Conservation (phyloP, 2,329 filamentous ascomycete species). For the Cercospora beticola region DNA sequence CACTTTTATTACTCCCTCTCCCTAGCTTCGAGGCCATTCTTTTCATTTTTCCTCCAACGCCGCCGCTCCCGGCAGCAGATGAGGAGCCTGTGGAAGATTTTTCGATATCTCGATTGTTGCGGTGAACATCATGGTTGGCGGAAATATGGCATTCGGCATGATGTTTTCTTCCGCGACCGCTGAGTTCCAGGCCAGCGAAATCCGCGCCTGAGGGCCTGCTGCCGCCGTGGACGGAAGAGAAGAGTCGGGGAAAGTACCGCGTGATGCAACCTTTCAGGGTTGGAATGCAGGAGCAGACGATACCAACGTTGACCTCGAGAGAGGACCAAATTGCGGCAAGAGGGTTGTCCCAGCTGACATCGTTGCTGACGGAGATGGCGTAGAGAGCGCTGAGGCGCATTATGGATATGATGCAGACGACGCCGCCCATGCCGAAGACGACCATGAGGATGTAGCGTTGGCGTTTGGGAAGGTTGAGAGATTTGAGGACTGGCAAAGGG, state of each 20-base stretch:
- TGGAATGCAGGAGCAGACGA: conserved; percentile 33
- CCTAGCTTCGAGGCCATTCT: conserved; percentile 10
- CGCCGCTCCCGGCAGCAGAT: not conserved
- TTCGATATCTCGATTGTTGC: not conserved
- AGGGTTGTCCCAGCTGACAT: conserved; percentile 34
- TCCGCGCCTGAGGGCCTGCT: not conserved
- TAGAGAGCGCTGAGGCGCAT: conserved; percentile 33
- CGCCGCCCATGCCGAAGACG: conserved; percentile 37
- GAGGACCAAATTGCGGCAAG: conserved; percentile 31
- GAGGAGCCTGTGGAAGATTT: not conserved
- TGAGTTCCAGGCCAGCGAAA: conserved; percentile 15
- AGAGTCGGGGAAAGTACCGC: conserved; percentile 32
- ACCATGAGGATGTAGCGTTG: conserved; percentile 36
- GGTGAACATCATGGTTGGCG: conserved; percentile 16
- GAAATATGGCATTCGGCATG: conserved; percentile 15
- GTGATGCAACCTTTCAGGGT: conserved; percentile 32
- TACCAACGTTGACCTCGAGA: conserved; percentile 35
- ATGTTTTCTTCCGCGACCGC: conserved; percentile 10
- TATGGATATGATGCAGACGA: conserved; percentile 33
- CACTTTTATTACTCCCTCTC: conserved; percentile 9
- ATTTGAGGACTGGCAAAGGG: conserved; percentile 37
- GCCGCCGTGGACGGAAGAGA: conserved; percentile 15
- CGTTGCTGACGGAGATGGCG: conserved; percentile 27
- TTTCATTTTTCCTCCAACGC: not conserved
- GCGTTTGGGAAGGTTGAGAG: conserved; percentile 32